Evolutionary conservation across 805 yeast genomes (phyloP), one percentile per base, ranked within the genome.

Genomic region (Candida odintsovae): DNA sequence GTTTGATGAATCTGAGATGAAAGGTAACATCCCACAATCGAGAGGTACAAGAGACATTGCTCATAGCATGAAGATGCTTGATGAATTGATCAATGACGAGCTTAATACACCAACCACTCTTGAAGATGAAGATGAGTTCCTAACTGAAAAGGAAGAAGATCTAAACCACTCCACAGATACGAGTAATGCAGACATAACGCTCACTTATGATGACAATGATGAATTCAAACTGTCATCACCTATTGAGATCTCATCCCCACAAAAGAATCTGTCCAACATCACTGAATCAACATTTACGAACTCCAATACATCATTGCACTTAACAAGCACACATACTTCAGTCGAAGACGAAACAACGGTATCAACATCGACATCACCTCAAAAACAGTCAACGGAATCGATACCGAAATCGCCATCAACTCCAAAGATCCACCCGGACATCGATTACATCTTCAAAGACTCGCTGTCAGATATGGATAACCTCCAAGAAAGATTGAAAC

Each of bases 401-500:
- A 22, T 25, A 16, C 35, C 15, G 29, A 19, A 40, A 38, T 20
- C 46, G 35, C 22, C 46, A 51, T 22, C 43, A 8, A 29, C 25
- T 4, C 28, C 26, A 13, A 28, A 33, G 20, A 53, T 68, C 25
- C 78, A 75, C 53, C 76, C 78, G 4, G 62, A 67, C 5, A 76
- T 82, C 8, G 74, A 72, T 41, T 73, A 72, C 20, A 68, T 81
- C 60, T 83, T 81, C 62, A 67, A 75, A 54, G 86, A 86, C 2
- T 69, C 83, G 8, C 67, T 82, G 42, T 71, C 71, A 21, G 75
- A 75, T 52, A 65, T 76, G 50, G 71, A 70, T 45, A 63, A 57
- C 19, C 49, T 72, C 8, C 39, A 36, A 36, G 39, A 20, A 19
- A 40, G 25, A 28, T 18, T 28, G 16, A 40, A 16, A 28, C 23